Percentiles rank a stretch among this genome's conserved stretches.
phyloP scores from a whole-genome alignment of 768 basidiomycete genomes.

The Lactarius sp. region DNA sequence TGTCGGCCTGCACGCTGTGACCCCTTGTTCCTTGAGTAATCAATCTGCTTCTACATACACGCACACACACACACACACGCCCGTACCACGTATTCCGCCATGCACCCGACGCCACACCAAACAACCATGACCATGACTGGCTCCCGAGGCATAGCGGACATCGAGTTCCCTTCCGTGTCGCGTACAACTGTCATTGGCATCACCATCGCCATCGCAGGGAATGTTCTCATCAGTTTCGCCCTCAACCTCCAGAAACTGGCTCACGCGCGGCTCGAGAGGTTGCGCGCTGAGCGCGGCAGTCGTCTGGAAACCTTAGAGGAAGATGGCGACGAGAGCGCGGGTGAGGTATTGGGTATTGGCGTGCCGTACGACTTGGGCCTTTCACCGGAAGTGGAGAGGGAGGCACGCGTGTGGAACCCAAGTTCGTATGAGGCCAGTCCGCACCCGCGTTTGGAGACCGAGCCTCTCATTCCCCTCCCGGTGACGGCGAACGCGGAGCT shows the following conservation, averaged over 20 bases:
- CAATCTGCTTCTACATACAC: neutral
- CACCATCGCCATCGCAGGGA: slow-evolving; percentile 74
- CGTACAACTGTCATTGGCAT: slow-evolving; percentile 69
- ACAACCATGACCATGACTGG: neutral
- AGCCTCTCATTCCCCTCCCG: slow-evolving; percentile 20
- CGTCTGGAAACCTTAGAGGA: slow-evolving; percentile 24
- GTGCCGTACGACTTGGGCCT: neutral
- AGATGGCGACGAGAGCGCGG: slow-evolving; percentile 11
- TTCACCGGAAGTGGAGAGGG: slow-evolving; percentile 17
- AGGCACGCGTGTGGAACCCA: slow-evolving; percentile 14
- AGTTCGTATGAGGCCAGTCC: neutral
- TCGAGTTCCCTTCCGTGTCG: slow-evolving; percentile 52
- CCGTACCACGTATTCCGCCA: neutral
- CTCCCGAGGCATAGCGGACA: slow-evolving; percentile 21
- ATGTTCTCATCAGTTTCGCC: slow-evolving; percentile 84
- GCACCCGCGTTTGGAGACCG: slow-evolving; percentile 13
- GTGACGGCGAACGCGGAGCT: neutral
- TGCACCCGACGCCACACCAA: neutral
- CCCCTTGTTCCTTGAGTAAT: neutral
- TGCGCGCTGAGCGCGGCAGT: slow-evolving; percentile 9
- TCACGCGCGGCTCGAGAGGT: slow-evolving; percentile 60
- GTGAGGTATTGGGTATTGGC: neutral
- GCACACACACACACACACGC: neutral
- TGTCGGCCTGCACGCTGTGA: slow-evolving; percentile 3
- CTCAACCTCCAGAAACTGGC: slow-evolving; percentile 92